A percentile compares a stretch with the other conserved stretches of the same genome.
Conservation (phyloP, 257 asterid species). For the Catharanthus roseus region DNA sequence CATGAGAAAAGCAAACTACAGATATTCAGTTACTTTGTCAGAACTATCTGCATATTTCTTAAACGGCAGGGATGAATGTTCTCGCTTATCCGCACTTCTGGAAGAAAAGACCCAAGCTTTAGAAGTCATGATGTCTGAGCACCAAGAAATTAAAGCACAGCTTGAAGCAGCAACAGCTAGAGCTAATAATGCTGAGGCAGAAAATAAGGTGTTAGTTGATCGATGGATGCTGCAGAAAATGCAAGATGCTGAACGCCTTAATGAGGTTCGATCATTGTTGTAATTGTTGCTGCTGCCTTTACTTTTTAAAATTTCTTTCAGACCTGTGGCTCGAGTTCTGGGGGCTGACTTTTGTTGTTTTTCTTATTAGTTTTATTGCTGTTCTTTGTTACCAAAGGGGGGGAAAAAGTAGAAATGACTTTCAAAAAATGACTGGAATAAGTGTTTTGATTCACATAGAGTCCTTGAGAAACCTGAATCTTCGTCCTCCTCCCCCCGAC, state of each 20-base stretch:
- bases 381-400: neutral
- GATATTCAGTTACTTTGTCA: neutral
- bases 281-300: neutral
- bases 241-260: constrained; percentile 90
- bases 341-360: neutral
- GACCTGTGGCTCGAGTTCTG: neutral
- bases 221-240: constrained; percentile 91
- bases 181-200: constrained; percentile 69
- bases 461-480: neutral
- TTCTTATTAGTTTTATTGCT: neutral
- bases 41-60: neutral
- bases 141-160: constrained; percentile 60
- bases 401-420: neutral
- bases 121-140: constrained; percentile 75
- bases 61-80: constrained; percentile 72
- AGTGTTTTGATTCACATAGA: neutral
- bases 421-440: neutral
- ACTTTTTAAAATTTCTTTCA: neutral
- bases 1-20: neutral
- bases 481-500: neutral
- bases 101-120: constrained; percentile 83
- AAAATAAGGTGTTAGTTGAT: constrained; percentile 78
- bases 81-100: constrained; percentile 48
- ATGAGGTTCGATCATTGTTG: constrained; percentile 52
- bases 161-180: constrained; percentile 55